Evolutionary conservation across 169 alveolate genomes (phyloP), one percentile per base, ranked within the genome.

Genomic region (Plasmodium sp.): DNA sequence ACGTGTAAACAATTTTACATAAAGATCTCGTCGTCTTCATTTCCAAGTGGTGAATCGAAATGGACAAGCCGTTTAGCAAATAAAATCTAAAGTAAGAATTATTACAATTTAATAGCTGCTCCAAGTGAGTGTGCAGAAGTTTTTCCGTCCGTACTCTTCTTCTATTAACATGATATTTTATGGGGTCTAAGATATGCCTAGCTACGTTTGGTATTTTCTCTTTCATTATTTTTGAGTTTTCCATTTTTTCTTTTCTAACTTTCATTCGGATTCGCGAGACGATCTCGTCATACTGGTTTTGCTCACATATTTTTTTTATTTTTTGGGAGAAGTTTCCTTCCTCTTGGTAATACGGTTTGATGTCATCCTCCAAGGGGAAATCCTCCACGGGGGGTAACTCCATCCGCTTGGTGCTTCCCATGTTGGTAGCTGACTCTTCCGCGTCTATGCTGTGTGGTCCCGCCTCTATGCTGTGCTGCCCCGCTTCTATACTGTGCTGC

Each of bases 181-280:
- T 96, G 3, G 97, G 98, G 14, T 96, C 98, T 72, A 96, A 93
- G 54, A 95, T 73, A 81, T 94, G 93, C 9, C 97, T 95, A 92
- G 95, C 96, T 39, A 96, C 95, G 48, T 92, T 95, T 9, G 97
- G 98, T 71, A 96, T 82, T 84, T 67, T 95, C n/a, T 96, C 96
- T 84, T 95, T 95, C 74, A 94, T 92, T 56, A 96, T 94, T 74
- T 93, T 95, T 31, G 96, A 93, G 73, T 84, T 96, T 33, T 90
- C 95, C 93, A 84, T 82, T 88, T 96, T 96, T 74, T 96, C 98
- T 83, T 45, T 51, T 79, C 98, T 83, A 31, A 95, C 94, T 88
- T 95, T 84, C 83, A 95, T 95, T 54, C 98, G 92, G 41, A 96
- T 96, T 77, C 97, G 79, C 22, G 98, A 96, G 7, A 96, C 98